Evolutionary conservation across 176 grass and related monocot species (phyloP).

Genomic region (Triticum monococcum): DNA sequence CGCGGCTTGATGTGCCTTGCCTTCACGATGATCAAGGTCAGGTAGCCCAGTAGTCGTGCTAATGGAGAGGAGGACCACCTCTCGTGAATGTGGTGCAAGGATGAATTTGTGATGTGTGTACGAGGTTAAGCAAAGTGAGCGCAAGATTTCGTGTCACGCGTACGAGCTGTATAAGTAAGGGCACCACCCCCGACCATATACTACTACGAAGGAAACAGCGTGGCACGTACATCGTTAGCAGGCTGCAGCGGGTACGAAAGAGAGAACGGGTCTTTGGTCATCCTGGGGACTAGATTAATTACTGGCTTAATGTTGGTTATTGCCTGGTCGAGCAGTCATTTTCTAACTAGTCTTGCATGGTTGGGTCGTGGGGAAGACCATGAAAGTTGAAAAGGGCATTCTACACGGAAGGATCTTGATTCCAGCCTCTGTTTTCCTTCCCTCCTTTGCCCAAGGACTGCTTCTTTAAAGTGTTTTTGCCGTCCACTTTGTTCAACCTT

Average conservation of each 20-base stretch:
- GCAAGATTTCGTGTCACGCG: background rate
- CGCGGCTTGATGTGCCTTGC: too few species aligned
- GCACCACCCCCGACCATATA: background rate
- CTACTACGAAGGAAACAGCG: conserved; percentile 31
- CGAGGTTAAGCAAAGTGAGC: background rate
- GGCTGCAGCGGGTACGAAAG: conserved; percentile 10
- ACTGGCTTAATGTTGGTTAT: background rate
- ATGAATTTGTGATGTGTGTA: too few species aligned
- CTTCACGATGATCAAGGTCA: background rate
- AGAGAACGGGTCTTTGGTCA: conserved; percentile 41
- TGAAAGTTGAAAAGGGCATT: conserved; percentile 42
- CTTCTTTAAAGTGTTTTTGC: background rate
- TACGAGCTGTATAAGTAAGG: background rate
- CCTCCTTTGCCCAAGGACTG: conserved; percentile 5
- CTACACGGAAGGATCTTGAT: conserved; percentile 46
- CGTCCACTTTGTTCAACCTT: conserved; percentile 25
- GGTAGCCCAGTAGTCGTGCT: background rate
- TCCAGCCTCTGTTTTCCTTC: background rate
- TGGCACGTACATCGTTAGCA: conserved; percentile 6
- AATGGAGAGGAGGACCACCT: background rate
- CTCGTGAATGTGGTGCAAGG: background rate
- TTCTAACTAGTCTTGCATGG: conserved; percentile 25
- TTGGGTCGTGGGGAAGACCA: conserved; percentile 52
- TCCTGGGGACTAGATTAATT: background rate
- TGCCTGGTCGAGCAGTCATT: conserved; percentile 39